Conservation (phyloP, 352 stramenopile genomes). For the Phytophthora pinifolia region DNA sequence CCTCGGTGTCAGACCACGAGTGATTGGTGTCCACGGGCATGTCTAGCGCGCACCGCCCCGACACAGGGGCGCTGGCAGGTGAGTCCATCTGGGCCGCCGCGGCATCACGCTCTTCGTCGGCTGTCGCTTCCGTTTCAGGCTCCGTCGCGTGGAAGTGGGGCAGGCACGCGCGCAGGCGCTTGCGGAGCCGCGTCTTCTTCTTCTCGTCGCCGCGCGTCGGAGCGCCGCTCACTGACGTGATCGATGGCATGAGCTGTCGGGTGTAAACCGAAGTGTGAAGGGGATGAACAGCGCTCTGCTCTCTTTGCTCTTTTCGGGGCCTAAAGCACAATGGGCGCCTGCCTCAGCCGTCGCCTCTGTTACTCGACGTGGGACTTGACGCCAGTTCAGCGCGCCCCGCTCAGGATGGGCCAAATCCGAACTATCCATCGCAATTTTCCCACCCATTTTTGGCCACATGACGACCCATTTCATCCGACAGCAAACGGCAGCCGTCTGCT, state of each 20-base stretch:
- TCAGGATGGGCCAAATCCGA: conserved; percentile 24
- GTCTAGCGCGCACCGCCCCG: conserved; percentile 5
- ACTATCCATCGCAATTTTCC: conserved; percentile 13
- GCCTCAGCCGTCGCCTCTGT: conserved; percentile 22
- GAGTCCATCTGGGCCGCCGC: conserved; percentile 9
- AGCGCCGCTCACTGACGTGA: conserved; percentile 25
- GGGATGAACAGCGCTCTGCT: neutral
- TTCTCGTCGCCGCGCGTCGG: neutral
- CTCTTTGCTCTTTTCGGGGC: neutral
- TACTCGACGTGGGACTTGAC: conserved; percentile 20
- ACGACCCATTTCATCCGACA: too few relatives aligned
- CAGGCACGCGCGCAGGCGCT: conserved; percentile 32
- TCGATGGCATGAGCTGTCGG: conserved; percentile 14
- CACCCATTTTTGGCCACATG: conserved; percentile 1
- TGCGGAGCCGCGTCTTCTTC: conserved; percentile 26
- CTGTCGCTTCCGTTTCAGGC: conserved; percentile 7
- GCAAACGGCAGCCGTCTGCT: too few relatives aligned
- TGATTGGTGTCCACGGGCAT: conserved; percentile 23
- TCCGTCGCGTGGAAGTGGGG: conserved; percentile 24
- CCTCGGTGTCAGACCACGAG: conserved; percentile 49
- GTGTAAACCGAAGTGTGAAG: conserved; percentile 14
- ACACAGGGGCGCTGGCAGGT: conserved; percentile 1
- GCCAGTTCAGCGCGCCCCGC: conserved; percentile 19
- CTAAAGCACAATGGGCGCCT: conserved; percentile 28
- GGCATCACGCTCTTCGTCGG: conserved; percentile 2